Conservation (phyloP, 2,329 filamentous ascomycete genomes). For the Sporothrix pallida region DNA sequence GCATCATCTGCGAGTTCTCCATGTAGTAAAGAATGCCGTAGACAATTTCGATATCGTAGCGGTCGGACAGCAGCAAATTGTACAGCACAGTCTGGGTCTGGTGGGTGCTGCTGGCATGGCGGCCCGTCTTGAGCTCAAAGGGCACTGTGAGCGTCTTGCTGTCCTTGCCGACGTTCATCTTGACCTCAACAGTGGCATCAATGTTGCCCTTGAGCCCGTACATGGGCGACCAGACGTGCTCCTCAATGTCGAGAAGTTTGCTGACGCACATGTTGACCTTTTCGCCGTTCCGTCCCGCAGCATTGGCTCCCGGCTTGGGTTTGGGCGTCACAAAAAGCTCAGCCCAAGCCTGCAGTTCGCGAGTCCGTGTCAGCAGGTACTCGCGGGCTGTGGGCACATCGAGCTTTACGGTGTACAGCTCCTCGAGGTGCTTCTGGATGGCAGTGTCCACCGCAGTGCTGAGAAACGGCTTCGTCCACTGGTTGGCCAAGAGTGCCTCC, state of each 20-base stretch:
- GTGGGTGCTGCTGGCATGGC: constrained; percentile 79
- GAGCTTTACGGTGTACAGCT: constrained; percentile 85
- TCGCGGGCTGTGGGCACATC: constrained; percentile 74
- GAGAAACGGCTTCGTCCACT: constrained; percentile 76
- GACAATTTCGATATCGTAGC: constrained; percentile 89
- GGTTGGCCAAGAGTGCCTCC: constrained; percentile 80
- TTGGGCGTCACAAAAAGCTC: constrained; percentile 74
- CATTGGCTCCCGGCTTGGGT: constrained; percentile 73
- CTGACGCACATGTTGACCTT: constrained; percentile 83
- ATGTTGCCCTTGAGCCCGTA: constrained; percentile 98
- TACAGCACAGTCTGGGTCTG: constrained; percentile 94
- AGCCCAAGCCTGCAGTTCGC: constrained; percentile 83
- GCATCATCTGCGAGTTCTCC: constrained; percentile 83
- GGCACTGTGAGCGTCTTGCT: constrained; percentile 75
- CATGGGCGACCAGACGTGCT: constrained; percentile 97
- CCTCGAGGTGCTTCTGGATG: constrained; percentile 80
- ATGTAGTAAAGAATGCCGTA: constrained; percentile 96
- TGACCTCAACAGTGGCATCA: constrained; percentile 91
- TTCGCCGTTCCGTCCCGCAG: constrained; percentile 78
- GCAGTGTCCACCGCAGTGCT: constrained; percentile 68
- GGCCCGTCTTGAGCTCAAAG: constrained; percentile 94
- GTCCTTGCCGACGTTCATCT: constrained; percentile 69
- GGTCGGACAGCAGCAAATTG: constrained; percentile 87
- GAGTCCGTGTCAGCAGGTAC: constrained; percentile 82
- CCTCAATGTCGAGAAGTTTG: constrained; percentile 94